Evolutionary conservation across 768 basidiomycete genomes (phyloP).

Genomic region (Solioccasus polychromus): DNA sequence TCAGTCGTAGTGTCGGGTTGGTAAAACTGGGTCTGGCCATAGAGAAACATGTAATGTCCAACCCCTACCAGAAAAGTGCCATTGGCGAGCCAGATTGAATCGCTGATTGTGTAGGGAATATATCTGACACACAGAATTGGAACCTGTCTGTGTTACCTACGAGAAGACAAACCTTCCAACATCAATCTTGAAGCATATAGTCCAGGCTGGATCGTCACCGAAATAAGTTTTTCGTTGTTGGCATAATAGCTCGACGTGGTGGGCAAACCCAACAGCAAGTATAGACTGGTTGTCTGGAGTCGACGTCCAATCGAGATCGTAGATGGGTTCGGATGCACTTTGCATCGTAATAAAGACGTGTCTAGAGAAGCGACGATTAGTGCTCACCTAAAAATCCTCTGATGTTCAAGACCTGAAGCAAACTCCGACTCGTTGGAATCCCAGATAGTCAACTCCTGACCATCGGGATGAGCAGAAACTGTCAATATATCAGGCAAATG

Average conservation of each 20-base stretch:
- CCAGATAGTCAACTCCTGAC: conserved; percentile 91
- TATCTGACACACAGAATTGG: conserved; percentile 43
- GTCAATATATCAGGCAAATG: background rate
- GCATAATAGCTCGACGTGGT: conserved; percentile 81
- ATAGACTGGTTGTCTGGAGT: conserved; percentile 89
- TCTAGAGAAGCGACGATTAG: background rate
- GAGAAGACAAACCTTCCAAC: conserved; percentile 55
- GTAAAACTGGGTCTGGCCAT: conserved; percentile 45
- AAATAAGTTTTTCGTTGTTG: conserved; percentile 93
- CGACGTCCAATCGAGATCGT: conserved; percentile 91
- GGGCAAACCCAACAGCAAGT: conserved; percentile 82
- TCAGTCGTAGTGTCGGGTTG: conserved; percentile 28
- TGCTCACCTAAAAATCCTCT: conserved; percentile 55
- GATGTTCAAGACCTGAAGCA: conserved; percentile 82
- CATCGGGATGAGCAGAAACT: conserved; percentile 62
- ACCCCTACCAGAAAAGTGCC: conserved; percentile 81
- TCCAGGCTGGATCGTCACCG: conserved; percentile 78
- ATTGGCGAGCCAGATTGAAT: conserved; percentile 88
- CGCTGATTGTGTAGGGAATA: conserved; percentile 74
- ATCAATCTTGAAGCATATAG: conserved; percentile 65
- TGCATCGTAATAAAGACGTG: background rate
- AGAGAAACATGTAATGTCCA: conserved; percentile 82
- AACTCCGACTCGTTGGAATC: conserved; percentile 95
- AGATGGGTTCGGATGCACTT: conserved; percentile 52
- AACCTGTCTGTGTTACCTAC: background rate